These are phyloP conservation scores for Elasticomyces elasticus DNA, from an alignment of 495 filamentous ascomycete genomes.

Conservation along the genomic window DNA sequence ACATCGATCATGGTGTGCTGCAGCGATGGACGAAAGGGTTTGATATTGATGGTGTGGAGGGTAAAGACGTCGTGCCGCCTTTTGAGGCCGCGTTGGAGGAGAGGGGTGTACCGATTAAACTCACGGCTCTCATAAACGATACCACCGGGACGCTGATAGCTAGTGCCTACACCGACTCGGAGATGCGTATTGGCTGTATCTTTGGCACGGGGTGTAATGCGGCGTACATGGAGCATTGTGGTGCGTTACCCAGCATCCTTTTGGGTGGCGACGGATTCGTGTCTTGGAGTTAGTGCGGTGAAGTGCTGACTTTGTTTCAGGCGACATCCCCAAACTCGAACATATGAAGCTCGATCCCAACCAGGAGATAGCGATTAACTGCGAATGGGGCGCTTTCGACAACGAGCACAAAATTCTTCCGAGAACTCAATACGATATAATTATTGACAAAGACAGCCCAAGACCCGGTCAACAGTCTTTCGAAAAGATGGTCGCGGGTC, in stretches of 20 bases:
- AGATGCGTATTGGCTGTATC: conserved; percentile 92
- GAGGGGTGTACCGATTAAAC: conserved; percentile 81
- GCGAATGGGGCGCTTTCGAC: conserved; percentile 97
- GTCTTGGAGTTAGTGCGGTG: too few species aligned
- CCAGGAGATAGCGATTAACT: conserved; percentile 94
- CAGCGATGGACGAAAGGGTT: conserved; percentile 99
- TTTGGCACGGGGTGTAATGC: conserved; percentile 98
- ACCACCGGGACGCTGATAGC: conserved; percentile 99
- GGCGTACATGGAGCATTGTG: conserved; percentile 91
- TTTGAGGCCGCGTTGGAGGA: conserved; percentile 75
- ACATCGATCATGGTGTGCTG: conserved; percentile 89
- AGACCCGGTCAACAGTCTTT: conserved; percentile 92
- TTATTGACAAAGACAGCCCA: conserved; percentile 86
- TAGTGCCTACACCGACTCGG: conserved; percentile 83
- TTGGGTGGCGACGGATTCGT: too few species aligned
- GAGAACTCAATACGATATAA: conserved; percentile 70
- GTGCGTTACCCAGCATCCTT: too few species aligned
- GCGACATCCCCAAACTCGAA: conserved; percentile 85
- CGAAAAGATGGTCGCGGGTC: conserved; percentile 95
- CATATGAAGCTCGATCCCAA: conserved; percentile 86
- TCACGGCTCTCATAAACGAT: conserved; percentile 91
- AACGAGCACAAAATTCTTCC: conserved; percentile 92
- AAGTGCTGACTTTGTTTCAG: too few species aligned
- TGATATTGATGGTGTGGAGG: conserved; percentile 93
- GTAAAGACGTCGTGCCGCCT: conserved; percentile 85